phyloP scores from a whole-genome alignment of 225 moss, liverwort and hornwort species.

The Physcomitrium patens region DNA sequence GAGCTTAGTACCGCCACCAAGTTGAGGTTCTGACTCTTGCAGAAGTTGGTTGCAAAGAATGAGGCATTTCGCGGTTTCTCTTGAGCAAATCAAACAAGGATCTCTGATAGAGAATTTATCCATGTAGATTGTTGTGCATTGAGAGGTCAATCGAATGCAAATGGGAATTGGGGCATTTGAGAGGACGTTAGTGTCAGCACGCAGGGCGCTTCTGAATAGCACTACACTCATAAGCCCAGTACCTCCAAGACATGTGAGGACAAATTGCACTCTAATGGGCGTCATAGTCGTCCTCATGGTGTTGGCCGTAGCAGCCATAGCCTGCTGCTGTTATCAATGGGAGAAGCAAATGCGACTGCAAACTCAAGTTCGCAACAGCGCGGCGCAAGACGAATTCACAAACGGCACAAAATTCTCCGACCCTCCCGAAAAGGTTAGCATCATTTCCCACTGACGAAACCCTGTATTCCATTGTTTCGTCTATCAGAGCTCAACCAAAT shows the following conservation, averaged over 20 bases:
- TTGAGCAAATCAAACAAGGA: slow-evolving; percentile 21
- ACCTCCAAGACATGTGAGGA: slow-evolving; percentile 26
- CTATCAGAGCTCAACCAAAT: no score
- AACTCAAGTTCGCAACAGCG: neutral
- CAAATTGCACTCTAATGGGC: slow-evolving; percentile 35
- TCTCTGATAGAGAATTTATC: slow-evolving; percentile 29
- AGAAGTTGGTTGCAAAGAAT: no score
- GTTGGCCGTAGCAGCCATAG: slow-evolving; percentile 33
- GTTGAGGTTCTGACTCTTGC: slow-evolving; percentile 14
- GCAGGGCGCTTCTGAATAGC: slow-evolving; percentile 1
- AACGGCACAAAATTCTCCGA: neutral
- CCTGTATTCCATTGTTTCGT: no score
- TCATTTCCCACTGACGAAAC: no score
- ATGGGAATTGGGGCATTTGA: slow-evolving; percentile 24
- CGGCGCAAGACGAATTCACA: neutral
- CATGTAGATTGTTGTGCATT: slow-evolving; percentile 30
- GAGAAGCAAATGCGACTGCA: slow-evolving; percentile 45
- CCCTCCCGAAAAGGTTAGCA: no score
- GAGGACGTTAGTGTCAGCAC: neutral
- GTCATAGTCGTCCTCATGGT: slow-evolving; percentile 59
- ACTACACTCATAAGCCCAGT: slow-evolving; percentile 41
- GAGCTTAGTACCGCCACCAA: slow-evolving; percentile 23
- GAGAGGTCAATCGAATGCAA: slow-evolving; percentile 26
- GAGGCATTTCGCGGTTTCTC: neutral
- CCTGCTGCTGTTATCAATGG: slow-evolving; percentile 58